phyloP scores from a whole-genome alignment of 768 basidiomycete genomes.

The Mycena sanguinolenta region DNA sequence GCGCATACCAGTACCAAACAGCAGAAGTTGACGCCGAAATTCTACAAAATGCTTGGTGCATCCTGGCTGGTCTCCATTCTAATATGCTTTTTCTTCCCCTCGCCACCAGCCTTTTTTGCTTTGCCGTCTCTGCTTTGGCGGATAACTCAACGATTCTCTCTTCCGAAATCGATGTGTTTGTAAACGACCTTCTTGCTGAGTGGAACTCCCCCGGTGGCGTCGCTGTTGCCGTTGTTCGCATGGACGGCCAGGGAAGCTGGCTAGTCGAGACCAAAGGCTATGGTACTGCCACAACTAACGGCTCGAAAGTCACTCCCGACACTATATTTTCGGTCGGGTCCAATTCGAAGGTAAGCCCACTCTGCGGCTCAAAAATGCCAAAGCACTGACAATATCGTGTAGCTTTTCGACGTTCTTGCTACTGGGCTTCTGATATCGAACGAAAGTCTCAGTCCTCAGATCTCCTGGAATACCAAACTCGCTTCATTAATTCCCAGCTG shows the following conservation, averaged over 20 bases:
- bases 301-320: slow-evolving; percentile 1
- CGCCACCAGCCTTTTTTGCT: no score
- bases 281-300: slow-evolving; percentile 12
- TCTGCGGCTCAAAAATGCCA: background rate
- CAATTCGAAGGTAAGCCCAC: slow-evolving; percentile 31
- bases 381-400: background rate
- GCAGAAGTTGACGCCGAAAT: no score
- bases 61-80: no score
- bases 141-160: slow-evolving; percentile 23
- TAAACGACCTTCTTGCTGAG: slow-evolving; percentile 26
- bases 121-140: no score
- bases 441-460: slow-evolving; percentile 16
- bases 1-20: no score
- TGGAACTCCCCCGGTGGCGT: slow-evolving; percentile 32
- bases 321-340: slow-evolving; percentile 31
- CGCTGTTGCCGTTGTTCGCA: slow-evolving; percentile 31
- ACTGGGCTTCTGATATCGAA: slow-evolving; percentile 11
- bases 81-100: no score
- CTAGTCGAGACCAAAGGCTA: slow-evolving; percentile 37
- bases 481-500: slow-evolving; percentile 39
- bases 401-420: background rate
- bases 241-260: slow-evolving; percentile 29
- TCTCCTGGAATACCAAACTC: slow-evolving; percentile 42
- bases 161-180: slow-evolving; percentile 21
- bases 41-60: no score